These are phyloP conservation scores for Parastagonospora avenae DNA, from an alignment of 2,329 filamentous ascomycete species.

Conservation along the genomic window DNA sequence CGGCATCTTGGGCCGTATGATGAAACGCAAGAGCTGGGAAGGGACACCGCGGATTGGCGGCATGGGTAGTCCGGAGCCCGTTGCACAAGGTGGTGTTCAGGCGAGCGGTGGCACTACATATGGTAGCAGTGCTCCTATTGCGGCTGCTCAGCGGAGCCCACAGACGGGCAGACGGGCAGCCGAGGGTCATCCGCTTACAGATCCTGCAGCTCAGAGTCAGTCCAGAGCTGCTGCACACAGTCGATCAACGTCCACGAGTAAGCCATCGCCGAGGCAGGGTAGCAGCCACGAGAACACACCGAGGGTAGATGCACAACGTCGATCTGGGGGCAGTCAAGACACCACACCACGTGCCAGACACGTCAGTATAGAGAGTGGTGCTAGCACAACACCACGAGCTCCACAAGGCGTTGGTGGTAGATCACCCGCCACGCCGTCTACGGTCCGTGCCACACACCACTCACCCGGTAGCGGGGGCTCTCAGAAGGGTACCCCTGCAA, in stretches of 20 bases:
- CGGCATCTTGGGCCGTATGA: slow-evolving; percentile 83
- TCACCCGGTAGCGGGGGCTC: slow-evolving; percentile 35
- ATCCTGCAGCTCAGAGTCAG: slow-evolving; percentile 24
- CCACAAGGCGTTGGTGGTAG: slow-evolving; percentile 34
- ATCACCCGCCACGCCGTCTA: slow-evolving; percentile 41
- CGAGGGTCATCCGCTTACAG: slow-evolving; percentile 31
- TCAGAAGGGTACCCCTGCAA: slow-evolving; percentile 29
- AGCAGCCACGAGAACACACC: slow-evolving; percentile 35
- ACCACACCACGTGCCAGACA: slow-evolving; percentile 40
- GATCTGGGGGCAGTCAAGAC: slow-evolving; percentile 33
- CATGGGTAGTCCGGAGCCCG: slow-evolving; percentile 36
- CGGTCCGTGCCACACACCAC: slow-evolving; percentile 35
- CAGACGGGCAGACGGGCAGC: slow-evolving; percentile 30
- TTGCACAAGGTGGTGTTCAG: slow-evolving; percentile 19
- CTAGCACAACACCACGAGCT: slow-evolving; percentile 40
- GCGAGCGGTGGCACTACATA: slow-evolving; percentile 12
- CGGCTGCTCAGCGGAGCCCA: slow-evolving; percentile 27
- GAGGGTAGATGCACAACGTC: slow-evolving; percentile 30
- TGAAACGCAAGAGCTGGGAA: slow-evolving; percentile 65
- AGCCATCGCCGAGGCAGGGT: slow-evolving; percentile 23
- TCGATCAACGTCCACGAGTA: slow-evolving; percentile 35
- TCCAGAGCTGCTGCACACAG: slow-evolving; percentile 27
- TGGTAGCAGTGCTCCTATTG: slow-evolving; percentile 8
- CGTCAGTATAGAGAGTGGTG: slow-evolving; percentile 36
- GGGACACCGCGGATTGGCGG: slow-evolving; percentile 40